phyloP scores from a whole-genome alignment of 805 yeast species.

The Yarrowia keelungensis region DNA sequence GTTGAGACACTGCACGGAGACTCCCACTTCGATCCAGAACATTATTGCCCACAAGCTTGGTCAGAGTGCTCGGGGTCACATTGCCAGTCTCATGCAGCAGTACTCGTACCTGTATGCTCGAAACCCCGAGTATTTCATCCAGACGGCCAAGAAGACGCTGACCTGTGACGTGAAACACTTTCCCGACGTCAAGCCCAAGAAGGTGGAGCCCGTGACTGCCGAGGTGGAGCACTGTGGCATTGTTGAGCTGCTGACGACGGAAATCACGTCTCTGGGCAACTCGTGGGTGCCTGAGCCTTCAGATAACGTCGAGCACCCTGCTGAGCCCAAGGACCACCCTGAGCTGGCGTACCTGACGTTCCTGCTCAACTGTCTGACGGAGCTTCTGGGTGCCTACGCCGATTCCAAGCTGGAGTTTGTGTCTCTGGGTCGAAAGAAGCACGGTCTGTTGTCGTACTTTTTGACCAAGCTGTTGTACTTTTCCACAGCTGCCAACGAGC shows the following conservation, averaged over 20 bases:
- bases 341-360: conserved; percentile 61
- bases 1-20: conserved; percentile 75
- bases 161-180: conserved; percentile 34
- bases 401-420: conserved; percentile 71
- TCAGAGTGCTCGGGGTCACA: conserved; percentile 44
- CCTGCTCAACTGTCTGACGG: conserved; percentile 70
- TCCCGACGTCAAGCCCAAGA: conserved; percentile 35
- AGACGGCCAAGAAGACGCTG: conserved; percentile 45
- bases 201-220: conserved; percentile 11
- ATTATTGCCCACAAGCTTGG: conserved; percentile 60
- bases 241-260: conserved; percentile 66
- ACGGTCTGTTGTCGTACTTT: conserved; percentile 78
- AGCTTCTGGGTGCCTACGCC: conserved; percentile 77
- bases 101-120: conserved; percentile 49
- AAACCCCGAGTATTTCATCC: conserved; percentile 59
- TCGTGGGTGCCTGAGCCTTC: conserved; percentile 51
- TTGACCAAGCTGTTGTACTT: conserved; percentile 75
- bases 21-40: conserved; percentile 56
- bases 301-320: conserved; percentile 42
- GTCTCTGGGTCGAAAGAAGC: conserved; percentile 41
- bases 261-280: conserved; percentile 61
- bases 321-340: conserved; percentile 47
- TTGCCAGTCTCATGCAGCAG: conserved; percentile 41
- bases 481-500: conserved; percentile 49
- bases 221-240: conserved; percentile 57